Conservation (phyloP, 1,284 basidiomycete genomes). For the Sporisorium scitamineum region DNA sequence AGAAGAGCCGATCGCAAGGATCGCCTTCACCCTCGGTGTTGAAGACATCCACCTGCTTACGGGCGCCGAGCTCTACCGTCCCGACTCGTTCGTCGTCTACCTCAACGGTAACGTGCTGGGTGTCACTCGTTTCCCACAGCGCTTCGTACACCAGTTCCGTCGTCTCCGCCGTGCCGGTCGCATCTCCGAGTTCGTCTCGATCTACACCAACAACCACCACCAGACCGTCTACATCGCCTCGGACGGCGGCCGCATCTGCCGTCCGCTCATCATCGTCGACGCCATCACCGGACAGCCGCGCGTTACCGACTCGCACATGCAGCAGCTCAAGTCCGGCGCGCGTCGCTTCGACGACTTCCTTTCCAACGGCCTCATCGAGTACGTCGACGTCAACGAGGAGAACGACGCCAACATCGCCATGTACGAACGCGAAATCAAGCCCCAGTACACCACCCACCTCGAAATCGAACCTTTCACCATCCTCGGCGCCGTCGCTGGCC, state of each 20-base stretch:
- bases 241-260: conserved; percentile 97
- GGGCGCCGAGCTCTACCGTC: conserved; percentile 93
- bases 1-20: conserved; percentile 89
- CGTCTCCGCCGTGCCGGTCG: conserved; percentile 89
- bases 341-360: conserved; percentile 96
- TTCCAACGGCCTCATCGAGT: conserved; percentile 94
- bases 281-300: conserved; percentile 76
- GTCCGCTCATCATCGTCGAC: conserved; percentile 98
- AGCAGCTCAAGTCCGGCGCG: conserved; percentile 80
- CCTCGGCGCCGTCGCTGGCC: conserved; percentile 94
- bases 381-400: conserved; percentile 99
- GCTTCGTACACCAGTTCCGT: conserved; percentile 90
- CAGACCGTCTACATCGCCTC: conserved; percentile 94
- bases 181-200: conserved; percentile 95
- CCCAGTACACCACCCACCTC: conserved; percentile 84
- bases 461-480: conserved; percentile 99
- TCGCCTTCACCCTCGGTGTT: conserved; percentile 93
- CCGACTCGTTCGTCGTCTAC: conserved; percentile 92
- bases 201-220: conserved; percentile 97
- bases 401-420: conserved; percentile 97
- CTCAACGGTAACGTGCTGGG: conserved; percentile 97
- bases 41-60: conserved; percentile 95
- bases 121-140: conserved; percentile 84
- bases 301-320: conserved; percentile 85
- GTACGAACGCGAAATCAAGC: conserved; percentile 88